Evolutionary conservation across 1,284 basidiomycete genomes (phyloP).

Genomic region (Microbotryum silenes-acaulis): DNA sequence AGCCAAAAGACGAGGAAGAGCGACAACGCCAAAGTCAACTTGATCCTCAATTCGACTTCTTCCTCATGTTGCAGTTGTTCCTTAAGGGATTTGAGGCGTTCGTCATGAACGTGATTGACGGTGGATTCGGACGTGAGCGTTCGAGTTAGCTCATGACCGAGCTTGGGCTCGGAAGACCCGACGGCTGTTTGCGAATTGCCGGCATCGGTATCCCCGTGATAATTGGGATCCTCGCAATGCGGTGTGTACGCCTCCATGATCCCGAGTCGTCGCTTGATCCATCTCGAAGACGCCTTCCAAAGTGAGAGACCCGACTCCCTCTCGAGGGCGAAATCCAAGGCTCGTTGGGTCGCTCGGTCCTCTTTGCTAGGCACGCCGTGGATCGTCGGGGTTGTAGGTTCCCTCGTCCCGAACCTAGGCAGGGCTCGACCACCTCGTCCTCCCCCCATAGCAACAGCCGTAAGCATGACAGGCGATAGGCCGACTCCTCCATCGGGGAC

Average conservation of each 20-base stretch:
- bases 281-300: neutral
- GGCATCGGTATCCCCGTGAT: too few relatives aligned
- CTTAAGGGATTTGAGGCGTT: slow-evolving; percentile 37
- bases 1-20: slow-evolving; percentile 56
- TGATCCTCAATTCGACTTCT: slow-evolving; percentile 8
- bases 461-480: neutral
- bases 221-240: neutral
- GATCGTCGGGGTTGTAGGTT: too few relatives aligned
- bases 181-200: too few relatives aligned
- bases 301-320: neutral
- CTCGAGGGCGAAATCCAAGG: slow-evolving; percentile 2
- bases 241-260: slow-evolving; percentile 9
- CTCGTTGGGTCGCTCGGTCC: neutral
- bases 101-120: slow-evolving; percentile 19
- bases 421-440: neutral
- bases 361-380: neutral
- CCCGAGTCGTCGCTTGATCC: slow-evolving; percentile 2
- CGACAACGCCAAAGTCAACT: slow-evolving; percentile 46
- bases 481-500: neutral
- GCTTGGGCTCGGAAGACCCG: too few relatives aligned
- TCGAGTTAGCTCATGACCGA: too few relatives aligned
- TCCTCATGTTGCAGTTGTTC: slow-evolving; percentile 43
- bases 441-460: neutral
- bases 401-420: too few relatives aligned
- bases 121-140: too few relatives aligned